A percentile compares a stretch with the other conserved stretches of the same genome.
These are phyloP conservation scores for Lichtheimia hyalospora DNA, from an alignment of 371 early-diverging fungal species.

Conservation along the genomic window DNA sequence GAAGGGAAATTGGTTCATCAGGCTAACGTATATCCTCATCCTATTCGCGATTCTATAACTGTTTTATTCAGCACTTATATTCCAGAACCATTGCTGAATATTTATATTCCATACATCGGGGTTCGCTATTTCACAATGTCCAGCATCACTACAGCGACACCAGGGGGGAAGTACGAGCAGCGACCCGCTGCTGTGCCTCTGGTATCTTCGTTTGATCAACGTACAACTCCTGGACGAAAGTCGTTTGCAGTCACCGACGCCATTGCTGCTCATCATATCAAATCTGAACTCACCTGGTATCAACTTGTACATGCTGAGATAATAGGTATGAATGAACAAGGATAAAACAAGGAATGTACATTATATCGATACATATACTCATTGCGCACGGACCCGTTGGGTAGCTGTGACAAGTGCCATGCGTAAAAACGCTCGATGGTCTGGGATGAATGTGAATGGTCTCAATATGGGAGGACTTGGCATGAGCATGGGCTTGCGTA, in stretches of 20 bases:
- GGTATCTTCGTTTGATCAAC: neutral
- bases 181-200: too few relatives aligned
- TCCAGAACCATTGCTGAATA: too few relatives aligned
- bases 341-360: neutral
- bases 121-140: too few relatives aligned
- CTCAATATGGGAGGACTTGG: constrained; percentile 66
- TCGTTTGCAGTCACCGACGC: constrained; percentile 12
- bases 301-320: constrained; percentile 82
- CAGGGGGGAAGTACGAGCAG: too few relatives aligned
- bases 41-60: too few relatives aligned
- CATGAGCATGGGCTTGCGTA: constrained; percentile 66
- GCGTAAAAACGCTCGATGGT: constrained; percentile 88
- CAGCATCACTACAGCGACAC: too few relatives aligned
- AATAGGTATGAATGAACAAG: constrained; percentile 37
- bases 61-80: too few relatives aligned
- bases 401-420: constrained; percentile 74
- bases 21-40: too few relatives aligned
- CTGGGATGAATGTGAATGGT: constrained; percentile 63
- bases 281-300: constrained; percentile 70
- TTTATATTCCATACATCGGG: too few relatives aligned
- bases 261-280: constrained; percentile 16
- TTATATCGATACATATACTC: neutral
- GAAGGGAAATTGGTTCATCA: too few relatives aligned
- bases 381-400: too few relatives aligned
- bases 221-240: neutral